Conservation (phyloP, 768 basidiomycete genomes). For the Tephrocybe sp. region DNA sequence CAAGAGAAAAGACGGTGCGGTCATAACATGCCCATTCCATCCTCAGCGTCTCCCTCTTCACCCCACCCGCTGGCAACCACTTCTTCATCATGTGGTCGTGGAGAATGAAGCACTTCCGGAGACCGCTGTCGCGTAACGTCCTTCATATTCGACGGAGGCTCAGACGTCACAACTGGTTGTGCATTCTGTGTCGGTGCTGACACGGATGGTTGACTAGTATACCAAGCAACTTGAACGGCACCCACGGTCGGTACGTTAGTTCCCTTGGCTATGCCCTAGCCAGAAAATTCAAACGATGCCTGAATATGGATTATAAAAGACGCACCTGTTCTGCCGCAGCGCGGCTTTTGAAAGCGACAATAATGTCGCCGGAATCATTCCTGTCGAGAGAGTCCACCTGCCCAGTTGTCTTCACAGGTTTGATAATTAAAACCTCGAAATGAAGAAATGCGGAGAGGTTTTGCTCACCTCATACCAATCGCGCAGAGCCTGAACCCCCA, state of each 20-base stretch:
- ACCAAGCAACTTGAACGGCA: slow-evolving; percentile 68
- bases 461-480: slow-evolving; percentile 84
- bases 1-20: not conserved
- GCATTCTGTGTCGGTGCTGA: slow-evolving; percentile 20
- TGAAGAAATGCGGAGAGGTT: not conserved
- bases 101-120: slow-evolving; percentile 29
- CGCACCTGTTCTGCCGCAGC: slow-evolving; percentile 81
- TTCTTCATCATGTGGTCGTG: slow-evolving; percentile 56
- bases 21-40: slow-evolving; percentile 73
- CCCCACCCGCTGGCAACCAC: slow-evolving; percentile 71
- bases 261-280: slow-evolving; percentile 73
- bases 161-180: slow-evolving; percentile 18
- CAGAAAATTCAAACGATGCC: slow-evolving; percentile 9
- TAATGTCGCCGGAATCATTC: slow-evolving; percentile 53
- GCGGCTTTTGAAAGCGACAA: slow-evolving; percentile 73
- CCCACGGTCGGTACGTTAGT: slow-evolving; percentile 65
- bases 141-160: slow-evolving; percentile 15
- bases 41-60: slow-evolving; percentile 64
- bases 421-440: slow-evolving; percentile 7
- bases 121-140: slow-evolving; percentile 17
- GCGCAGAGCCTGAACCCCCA: slow-evolving; percentile 57
- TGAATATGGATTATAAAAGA: slow-evolving; percentile 6
- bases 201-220: slow-evolving; percentile 34
- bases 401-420: slow-evolving; percentile 64
- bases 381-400: slow-evolving; percentile 67